A percentile compares a stretch with the other conserved stretches of the same genome.
These are phyloP conservation scores for Cucumis sativus DNA, from an alignment of 306 rosid species.

Conservation along the genomic window Cucumber_9930_V3 NC_026657.2:1821501-1822000, in stretches of 20 bases:
- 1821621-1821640: constrained; percentile 70
- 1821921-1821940: too few relatives aligned
- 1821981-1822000: too few relatives aligned
- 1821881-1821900: neutral
- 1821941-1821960: too few relatives aligned
- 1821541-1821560: constrained; percentile 48
- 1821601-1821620: constrained; percentile 38
- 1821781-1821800: neutral
- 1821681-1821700: constrained; percentile 42
- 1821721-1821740: constrained; percentile 18
- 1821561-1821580: constrained; percentile 56
- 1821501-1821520: constrained; percentile 62
- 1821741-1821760: neutral
- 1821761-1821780: neutral
- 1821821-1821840: neutral
- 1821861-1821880: neutral
- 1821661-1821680: constrained; percentile 89
- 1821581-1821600: constrained; percentile 12
- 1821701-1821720: constrained; percentile 42
- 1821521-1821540: constrained; percentile 30
- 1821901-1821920: neutral
- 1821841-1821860: neutral
- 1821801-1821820: neutral
- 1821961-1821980: too few relatives aligned
- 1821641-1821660: constrained; percentile 78